Conservation (phyloP, 192 early-diverging fungal species). For the Lunasporangiospora selenospora region DNA sequence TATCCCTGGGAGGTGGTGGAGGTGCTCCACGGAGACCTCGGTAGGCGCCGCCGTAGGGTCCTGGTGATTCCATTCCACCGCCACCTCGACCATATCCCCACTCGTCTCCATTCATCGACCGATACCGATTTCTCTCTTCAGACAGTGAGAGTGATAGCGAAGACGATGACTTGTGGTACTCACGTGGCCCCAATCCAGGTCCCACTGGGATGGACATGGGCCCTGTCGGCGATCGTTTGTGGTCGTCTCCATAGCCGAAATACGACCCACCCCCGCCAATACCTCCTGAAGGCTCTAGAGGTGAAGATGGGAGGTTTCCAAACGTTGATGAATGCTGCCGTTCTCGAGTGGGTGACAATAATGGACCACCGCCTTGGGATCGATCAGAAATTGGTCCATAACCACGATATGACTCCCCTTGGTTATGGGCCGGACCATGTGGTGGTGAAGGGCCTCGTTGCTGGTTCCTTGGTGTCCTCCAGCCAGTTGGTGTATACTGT, state of each 20-base stretch:
- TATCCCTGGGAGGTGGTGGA: constrained; percentile 30
- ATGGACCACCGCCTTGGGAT: too few relatives aligned
- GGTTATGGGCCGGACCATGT: constrained; percentile 1
- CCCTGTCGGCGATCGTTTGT: constrained; percentile 29
- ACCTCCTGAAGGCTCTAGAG: constrained; percentile 2
- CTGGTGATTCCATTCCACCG: constrained; percentile 15
- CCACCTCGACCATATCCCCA: constrained; percentile 36
- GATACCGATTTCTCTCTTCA: constrained; percentile 32
- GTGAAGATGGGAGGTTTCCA: constrained; percentile 1
- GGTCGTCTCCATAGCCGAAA: constrained; percentile 16
- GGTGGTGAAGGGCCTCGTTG: constrained; percentile 29
- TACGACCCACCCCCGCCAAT: not conserved
- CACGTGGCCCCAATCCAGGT: constrained; percentile 13
- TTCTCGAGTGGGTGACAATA: constrained; percentile 26
- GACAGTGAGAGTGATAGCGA: too few relatives aligned
- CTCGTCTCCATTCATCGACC: constrained; percentile 43
- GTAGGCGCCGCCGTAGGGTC: constrained; percentile 27
- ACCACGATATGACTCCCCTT: too few relatives aligned
- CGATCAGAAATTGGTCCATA: too few relatives aligned
- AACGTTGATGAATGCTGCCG: constrained; percentile 30
- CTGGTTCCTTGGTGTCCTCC: constrained; percentile 31
- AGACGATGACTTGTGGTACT: constrained; percentile 34
- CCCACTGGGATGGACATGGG: constrained; percentile 23
- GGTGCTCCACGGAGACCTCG: constrained; percentile 31
- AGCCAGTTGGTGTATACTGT: constrained; percentile 13